Evolutionary conservation across 768 basidiomycete genomes (phyloP).

Genomic region (Sistotremastrum suecicum): DNA sequence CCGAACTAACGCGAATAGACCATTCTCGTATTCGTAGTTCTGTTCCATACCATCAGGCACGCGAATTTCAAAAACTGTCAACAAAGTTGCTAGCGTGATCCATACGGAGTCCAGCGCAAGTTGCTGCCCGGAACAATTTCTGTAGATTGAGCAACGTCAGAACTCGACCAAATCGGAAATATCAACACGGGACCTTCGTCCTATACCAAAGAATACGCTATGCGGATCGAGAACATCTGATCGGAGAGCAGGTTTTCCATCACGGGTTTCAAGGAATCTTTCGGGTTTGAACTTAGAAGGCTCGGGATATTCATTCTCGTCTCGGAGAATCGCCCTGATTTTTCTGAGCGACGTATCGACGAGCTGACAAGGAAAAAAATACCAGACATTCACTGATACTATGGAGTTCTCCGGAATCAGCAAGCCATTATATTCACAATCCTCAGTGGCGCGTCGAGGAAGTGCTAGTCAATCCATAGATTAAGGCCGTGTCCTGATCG

Average conservation of each 20-base stretch:
- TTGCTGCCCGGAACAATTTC: conserved; percentile 38
- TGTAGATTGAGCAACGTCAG: conserved; percentile 4
- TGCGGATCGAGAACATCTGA: background rate
- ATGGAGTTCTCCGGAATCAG: too few relatives aligned
- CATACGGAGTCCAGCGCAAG: conserved; percentile 36
- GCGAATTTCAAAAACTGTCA: conserved; percentile 30
- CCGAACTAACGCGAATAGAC: too few relatives aligned
- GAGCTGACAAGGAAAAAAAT: too few relatives aligned
- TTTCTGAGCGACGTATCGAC: too few relatives aligned
- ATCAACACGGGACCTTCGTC: background rate
- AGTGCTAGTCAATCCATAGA: too few relatives aligned
- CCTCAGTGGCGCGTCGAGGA: too few relatives aligned
- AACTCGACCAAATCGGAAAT: background rate
- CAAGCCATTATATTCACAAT: too few relatives aligned
- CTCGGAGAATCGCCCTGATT: conserved; percentile 19
- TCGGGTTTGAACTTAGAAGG: conserved; percentile 47
- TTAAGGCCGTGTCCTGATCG: too few relatives aligned
- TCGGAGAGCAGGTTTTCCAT: conserved; percentile 4
- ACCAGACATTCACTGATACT: too few relatives aligned
- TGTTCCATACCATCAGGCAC: too few relatives aligned
- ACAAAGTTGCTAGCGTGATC: conserved; percentile 28
- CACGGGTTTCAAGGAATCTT: conserved; percentile 31
- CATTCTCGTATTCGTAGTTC: too few relatives aligned
- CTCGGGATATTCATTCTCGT: conserved; percentile 29
- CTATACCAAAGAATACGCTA: conserved; percentile 1